phyloP scores from a whole-genome alignment of 1,284 basidiomycete species.

The Abortiporus biennis region DNA sequence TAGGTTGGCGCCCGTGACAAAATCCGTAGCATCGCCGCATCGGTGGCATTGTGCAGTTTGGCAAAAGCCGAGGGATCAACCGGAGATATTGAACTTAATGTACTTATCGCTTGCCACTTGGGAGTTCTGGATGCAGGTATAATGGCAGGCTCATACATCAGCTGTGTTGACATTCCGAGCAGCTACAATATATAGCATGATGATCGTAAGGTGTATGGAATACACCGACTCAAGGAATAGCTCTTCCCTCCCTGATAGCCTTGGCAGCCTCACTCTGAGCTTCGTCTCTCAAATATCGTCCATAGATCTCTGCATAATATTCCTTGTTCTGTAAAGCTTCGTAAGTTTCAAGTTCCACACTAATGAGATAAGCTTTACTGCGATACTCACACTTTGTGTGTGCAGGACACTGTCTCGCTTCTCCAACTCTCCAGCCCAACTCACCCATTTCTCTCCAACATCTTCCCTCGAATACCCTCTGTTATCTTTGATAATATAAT shows the following conservation, averaged over 20 bases:
- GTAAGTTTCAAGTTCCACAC: background rate
- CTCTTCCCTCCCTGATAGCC: constrained; percentile 43
- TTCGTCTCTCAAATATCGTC: constrained; percentile 48
- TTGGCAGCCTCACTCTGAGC: constrained; percentile 58
- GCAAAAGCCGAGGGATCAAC: too few species aligned
- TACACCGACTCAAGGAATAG: constrained; percentile 42
- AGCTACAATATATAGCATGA: too few species aligned
- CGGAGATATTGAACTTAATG: too few species aligned
- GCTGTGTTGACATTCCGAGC: too few species aligned
- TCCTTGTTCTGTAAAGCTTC: constrained; percentile 33
- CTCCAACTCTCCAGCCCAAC: constrained; percentile 37
- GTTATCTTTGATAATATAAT: constrained; percentile 43
- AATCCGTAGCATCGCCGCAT: too few species aligned
- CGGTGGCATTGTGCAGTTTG: too few species aligned
- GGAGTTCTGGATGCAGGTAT: too few species aligned
- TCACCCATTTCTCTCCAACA: constrained; percentile 40
- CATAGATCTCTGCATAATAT: constrained; percentile 45
- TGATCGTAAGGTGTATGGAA: too few species aligned
- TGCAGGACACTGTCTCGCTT: constrained; percentile 41
- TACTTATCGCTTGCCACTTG: too few species aligned
- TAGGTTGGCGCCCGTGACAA: too few species aligned
- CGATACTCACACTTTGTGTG: constrained; percentile 42
- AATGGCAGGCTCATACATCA: too few species aligned
- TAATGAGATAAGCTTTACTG: background rate
- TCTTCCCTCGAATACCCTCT: constrained; percentile 41